phyloP scores from a whole-genome alignment of 805 yeast species.

The Wickerhamomyces ciferrii region DNA sequence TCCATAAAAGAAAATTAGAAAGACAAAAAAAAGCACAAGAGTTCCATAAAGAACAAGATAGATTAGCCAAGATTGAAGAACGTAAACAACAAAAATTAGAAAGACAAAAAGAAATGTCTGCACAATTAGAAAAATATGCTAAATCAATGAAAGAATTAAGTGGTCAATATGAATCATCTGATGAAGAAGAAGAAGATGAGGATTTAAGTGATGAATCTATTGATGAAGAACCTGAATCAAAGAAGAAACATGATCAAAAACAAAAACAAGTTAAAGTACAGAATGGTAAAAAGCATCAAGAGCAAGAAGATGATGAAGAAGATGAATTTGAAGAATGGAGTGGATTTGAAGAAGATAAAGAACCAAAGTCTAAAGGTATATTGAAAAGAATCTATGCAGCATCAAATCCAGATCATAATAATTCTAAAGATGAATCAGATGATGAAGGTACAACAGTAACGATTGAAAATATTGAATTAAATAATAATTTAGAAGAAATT shows the following conservation, averaged over 20 bases:
- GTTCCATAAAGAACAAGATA: constrained; percentile 70
- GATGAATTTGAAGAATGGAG: constrained; percentile 1
- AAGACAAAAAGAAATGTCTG: constrained; percentile 58
- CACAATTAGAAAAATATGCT: constrained; percentile 55
- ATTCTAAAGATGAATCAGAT: constrained; percentile 18
- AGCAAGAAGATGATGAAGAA: too few relatives aligned
- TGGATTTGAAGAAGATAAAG: constrained; percentile 12
- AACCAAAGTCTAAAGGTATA: constrained; percentile 17
- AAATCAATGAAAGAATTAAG: constrained; percentile 31
- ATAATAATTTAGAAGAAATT: constrained; percentile 48
- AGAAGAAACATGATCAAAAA: constrained; percentile 2
- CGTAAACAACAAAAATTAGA: constrained; percentile 69
- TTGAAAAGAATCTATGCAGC: constrained; percentile 10
- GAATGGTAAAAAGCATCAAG: too few relatives aligned
- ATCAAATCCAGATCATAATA: neutral
- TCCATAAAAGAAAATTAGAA: constrained; percentile 87
- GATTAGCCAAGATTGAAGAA: constrained; percentile 68
- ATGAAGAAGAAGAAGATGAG: constrained; percentile 2
- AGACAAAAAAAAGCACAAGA: constrained; percentile 84
- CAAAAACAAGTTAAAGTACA: neutral
- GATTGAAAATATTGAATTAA: constrained; percentile 43
- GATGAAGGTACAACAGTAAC: constrained; percentile 38
- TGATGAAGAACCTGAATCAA: constrained; percentile 23
- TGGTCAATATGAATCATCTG: constrained; percentile 13
- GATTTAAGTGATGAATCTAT: constrained; percentile 22